Percentiles rank a stretch among this genome's conserved stretches.
Conservation (phyloP, 179 eudicot species). For the Silene vulgaris region DNA sequence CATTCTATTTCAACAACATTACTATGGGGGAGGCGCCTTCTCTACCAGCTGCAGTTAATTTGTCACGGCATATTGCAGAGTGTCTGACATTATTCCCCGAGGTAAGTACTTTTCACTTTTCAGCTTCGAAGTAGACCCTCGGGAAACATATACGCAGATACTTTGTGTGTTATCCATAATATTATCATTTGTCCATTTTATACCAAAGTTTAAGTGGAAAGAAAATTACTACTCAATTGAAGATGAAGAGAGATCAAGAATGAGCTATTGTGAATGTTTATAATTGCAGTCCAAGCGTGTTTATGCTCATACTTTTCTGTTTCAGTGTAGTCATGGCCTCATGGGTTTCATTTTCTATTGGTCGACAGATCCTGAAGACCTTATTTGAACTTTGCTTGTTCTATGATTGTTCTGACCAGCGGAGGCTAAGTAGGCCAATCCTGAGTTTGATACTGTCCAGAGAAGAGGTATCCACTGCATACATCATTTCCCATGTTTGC, state of each 20-base stretch:
- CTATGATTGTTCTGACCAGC: constrained; percentile 82
- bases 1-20: constrained; percentile 83
- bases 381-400: constrained; percentile 86
- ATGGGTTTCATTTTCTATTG: constrained; percentile 21
- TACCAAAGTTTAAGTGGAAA: neutral
- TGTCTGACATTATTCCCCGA: constrained; percentile 81
- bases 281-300: neutral
- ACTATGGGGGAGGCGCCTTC: constrained; percentile 86
- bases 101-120: constrained; percentile 42
- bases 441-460: constrained; percentile 80
- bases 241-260: constrained; percentile 1
- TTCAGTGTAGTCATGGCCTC: neutral
- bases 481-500: constrained; percentile 2
- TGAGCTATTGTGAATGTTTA: neutral
- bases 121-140: neutral
- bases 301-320: constrained; percentile 6
- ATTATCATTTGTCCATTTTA: neutral
- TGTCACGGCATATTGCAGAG: constrained; percentile 76
- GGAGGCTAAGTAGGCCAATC: constrained; percentile 98
- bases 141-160: neutral
- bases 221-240: neutral
- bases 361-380: constrained; percentile 69
- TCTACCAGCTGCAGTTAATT: constrained; percentile 68
- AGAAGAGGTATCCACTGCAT: constrained; percentile 59
- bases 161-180: neutral